Evolutionary conservation across 2,329 filamentous ascomycete species (phyloP).

Genomic region (Metarhizium robertsii): DNA sequence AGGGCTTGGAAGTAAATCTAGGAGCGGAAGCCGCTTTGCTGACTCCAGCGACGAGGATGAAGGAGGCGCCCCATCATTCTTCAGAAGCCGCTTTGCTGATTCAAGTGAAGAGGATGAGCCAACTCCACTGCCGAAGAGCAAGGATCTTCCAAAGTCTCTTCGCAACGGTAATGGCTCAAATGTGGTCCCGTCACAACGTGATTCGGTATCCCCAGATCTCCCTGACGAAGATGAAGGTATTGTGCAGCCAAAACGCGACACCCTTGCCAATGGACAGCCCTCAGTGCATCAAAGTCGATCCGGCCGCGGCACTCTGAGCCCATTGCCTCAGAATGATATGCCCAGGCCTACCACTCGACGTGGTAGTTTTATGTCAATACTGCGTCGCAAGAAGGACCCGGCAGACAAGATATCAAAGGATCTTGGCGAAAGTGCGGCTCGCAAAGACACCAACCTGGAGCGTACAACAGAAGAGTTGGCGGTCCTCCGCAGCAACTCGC

Average conservation of each 20-base stretch:
- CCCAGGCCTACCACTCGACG: conserved; percentile 19
- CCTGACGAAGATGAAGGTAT: conserved; percentile 49
- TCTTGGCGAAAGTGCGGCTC: conserved; percentile 45
- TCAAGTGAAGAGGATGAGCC: conserved; percentile 14
- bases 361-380: conserved; percentile 45
- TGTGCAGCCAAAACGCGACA: conserved; percentile 11
- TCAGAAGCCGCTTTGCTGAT: conserved; percentile 49
- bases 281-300: conserved; percentile 32
- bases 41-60: conserved; percentile 55
- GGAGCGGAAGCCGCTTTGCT: conserved; percentile 41
- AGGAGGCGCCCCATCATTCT: conserved; percentile 21
- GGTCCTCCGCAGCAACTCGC: conserved; percentile 29
- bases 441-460: conserved; percentile 54
- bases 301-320: conserved; percentile 27
- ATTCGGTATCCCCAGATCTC: conserved; percentile 43
- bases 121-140: conserved; percentile 11
- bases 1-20: conserved; percentile 29
- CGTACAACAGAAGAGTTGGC: conserved; percentile 44
- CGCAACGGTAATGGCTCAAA: conserved; percentile 13
- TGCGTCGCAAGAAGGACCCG: conserved; percentile 52
- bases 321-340: conserved; percentile 11
- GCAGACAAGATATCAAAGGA: conserved; percentile 45
- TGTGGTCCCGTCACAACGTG: neutral
- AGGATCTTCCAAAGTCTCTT: conserved; percentile 26
- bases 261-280: conserved; percentile 8